Conservation (phyloP, 1,284 basidiomycete genomes). For the Stereum hirsutum region DNA sequence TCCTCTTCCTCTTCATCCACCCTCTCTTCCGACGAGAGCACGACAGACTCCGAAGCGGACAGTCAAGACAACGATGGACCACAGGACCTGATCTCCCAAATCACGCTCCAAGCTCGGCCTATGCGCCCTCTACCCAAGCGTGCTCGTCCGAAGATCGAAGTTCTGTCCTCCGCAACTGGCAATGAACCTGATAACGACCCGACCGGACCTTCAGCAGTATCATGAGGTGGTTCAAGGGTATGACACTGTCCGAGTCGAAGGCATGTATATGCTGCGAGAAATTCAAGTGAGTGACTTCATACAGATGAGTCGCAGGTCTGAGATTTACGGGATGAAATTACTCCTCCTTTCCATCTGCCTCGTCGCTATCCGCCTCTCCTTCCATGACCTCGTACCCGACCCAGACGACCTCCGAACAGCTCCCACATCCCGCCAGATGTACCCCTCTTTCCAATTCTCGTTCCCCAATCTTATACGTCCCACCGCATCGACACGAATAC, state of each 20-base stretch:
- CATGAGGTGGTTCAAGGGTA: no score
- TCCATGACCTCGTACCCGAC: constrained; percentile 60
- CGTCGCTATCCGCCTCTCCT: no score
- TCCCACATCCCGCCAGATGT: constrained; percentile 59
- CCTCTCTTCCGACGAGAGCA: neutral
- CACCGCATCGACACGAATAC: constrained; percentile 64
- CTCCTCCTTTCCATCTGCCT: no score
- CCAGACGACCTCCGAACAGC: constrained; percentile 74
- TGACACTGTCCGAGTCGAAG: no score
- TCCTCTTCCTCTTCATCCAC: constrained; percentile 10
- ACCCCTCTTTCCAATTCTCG: constrained; percentile 51
- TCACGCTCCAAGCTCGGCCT: constrained; percentile 10
- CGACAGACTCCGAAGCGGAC: constrained; percentile 2
- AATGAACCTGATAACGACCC: no score
- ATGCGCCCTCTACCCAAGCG: constrained; percentile 19
- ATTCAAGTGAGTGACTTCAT: no score
- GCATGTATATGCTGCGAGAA: no score
- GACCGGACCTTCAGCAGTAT: no score
- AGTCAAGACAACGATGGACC: constrained; percentile 3
- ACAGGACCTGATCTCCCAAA: constrained; percentile 14
- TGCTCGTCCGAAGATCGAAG: constrained; percentile 16
- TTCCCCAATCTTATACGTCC: constrained; percentile 45
- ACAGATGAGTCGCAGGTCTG: no score
- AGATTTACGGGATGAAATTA: no score
- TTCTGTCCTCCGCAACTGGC: constrained; percentile 10